Conservation (phyloP, 1,284 basidiomycete genomes). For the Apiotrichum akiyoshidainum region DNA sequence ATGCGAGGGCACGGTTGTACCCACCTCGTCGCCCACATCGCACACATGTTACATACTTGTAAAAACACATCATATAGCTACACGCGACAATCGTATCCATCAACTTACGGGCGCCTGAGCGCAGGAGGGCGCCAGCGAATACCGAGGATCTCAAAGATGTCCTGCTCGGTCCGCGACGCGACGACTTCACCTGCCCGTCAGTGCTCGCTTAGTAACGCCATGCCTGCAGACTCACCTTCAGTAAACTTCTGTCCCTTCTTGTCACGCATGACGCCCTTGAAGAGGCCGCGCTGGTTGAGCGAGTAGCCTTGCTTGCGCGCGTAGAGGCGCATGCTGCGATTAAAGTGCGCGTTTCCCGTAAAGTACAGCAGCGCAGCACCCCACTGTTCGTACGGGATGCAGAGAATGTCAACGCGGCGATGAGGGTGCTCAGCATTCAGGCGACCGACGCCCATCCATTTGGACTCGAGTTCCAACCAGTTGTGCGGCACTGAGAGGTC, state of each 20-base stretch:
- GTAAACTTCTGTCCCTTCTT: slow-evolving; percentile 62
- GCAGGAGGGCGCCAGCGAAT: slow-evolving; percentile 38
- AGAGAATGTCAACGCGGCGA: slow-evolving; percentile 75
- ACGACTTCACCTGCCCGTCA: slow-evolving; percentile 62
- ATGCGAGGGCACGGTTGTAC: too few relatives aligned
- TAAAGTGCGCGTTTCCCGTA: slow-evolving; percentile 83
- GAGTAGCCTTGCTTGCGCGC: slow-evolving; percentile 76
- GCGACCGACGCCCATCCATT: slow-evolving; percentile 75
- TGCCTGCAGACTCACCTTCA: slow-evolving; percentile 55
- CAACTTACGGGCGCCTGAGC: slow-evolving; percentile 12
- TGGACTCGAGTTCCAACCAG: slow-evolving; percentile 63
- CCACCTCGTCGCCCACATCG: too few relatives aligned
- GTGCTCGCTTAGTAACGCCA: not conserved
- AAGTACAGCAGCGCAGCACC: slow-evolving; percentile 86
- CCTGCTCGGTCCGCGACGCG: slow-evolving; percentile 75
- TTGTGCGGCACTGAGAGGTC: slow-evolving; percentile 58
- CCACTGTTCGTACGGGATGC: slow-evolving; percentile 69
- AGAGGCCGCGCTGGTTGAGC: slow-evolving; percentile 80
- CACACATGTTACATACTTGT: too few relatives aligned
- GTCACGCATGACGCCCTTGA: slow-evolving; percentile 67
- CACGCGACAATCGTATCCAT: too few relatives aligned
- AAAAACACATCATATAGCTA: too few relatives aligned
- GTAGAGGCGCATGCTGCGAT: slow-evolving; percentile 78
- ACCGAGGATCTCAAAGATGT: slow-evolving; percentile 72
- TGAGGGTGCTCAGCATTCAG: slow-evolving; percentile 50